A percentile compares a stretch with the other conserved stretches of the same genome.
Evolutionary conservation across 208 protist genomes (phyloP).

Genomic region (Crithidia brevicula): DNA sequence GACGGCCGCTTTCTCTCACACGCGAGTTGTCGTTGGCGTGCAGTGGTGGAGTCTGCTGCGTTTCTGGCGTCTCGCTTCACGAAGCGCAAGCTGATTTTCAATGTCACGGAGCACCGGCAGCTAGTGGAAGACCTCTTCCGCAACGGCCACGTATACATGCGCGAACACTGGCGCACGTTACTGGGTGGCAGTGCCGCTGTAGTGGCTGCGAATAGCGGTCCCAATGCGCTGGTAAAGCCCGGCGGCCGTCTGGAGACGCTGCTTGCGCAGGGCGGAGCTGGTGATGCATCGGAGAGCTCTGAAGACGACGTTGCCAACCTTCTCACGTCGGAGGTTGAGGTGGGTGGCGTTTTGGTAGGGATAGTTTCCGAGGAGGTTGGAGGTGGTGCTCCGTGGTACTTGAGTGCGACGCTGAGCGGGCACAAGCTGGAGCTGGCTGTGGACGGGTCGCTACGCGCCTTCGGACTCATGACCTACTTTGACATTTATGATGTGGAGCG

Average conservation of each 20-base stretch:
- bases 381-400: conserved; percentile 49
- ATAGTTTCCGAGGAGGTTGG: conserved; percentile 36
- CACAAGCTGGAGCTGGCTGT: conserved; percentile 88
- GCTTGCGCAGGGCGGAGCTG: conserved; percentile 32
- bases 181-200: conserved; percentile 41
- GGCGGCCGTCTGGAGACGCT: conserved; percentile 36
- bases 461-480: conserved; percentile 79
- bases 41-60: conserved; percentile 78
- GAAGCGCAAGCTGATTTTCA: conserved; percentile 64
- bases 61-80: conserved; percentile 63
- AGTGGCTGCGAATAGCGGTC: conserved; percentile 19
- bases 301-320: conserved; percentile 35
- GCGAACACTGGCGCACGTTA: conserved; percentile 72
- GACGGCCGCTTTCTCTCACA: conserved; percentile 73
- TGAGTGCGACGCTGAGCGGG: conserved; percentile 83
- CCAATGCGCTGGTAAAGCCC: conserved; percentile 41
- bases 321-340: conserved; percentile 46
- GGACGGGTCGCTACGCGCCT: conserved; percentile 77
- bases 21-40: conserved; percentile 85
- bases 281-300: neutral
- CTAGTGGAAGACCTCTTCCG: conserved; percentile 66
- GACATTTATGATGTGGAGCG: conserved; percentile 38
- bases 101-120: conserved; percentile 36
- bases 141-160: conserved; percentile 72
- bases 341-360: conserved; percentile 72